Base-by-base conservation (phyloP, 495 filamentous ascomycete genomes). In the Pseudomonodictys pantanalensis region DNA sequence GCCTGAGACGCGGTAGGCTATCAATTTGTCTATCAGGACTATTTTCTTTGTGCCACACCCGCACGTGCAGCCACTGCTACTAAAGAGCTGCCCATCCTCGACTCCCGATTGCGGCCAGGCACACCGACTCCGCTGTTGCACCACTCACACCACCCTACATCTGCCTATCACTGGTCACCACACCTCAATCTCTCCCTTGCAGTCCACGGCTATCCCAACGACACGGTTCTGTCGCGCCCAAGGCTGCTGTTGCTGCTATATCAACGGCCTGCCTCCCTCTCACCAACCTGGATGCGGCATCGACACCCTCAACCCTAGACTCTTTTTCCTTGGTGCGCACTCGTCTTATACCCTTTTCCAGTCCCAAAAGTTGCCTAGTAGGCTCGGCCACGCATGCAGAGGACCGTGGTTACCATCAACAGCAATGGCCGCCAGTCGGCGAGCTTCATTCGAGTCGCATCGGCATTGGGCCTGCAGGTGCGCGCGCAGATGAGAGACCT, bases 351-450 rank as follows among this genome's bases (percentile, higher is more conserved):
- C 10, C 1, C 38, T 41, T 41, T 26, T n/a, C 9, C 20, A 17
- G 24, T 15, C 50, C 25, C 25, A 29, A 53, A 17, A 15, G 3
- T n/a, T 20, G 11, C 15, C 43, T 30, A 24, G 33, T 18, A 38
- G 24, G 26, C 33, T 23, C 18, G 45, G 23, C 17, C 44, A 38
- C 61, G 61, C 11, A 64, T 64, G 61, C 54, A 59, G 42, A 91
- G 76, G 52, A 92, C 85, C 45, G 90, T 96, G 65, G 91, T 90
- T 65, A 86, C 93, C 68, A 91, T 96, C 71, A 97, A 97, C 74
- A 86, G 87, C 72, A 89, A 87, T 62, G 92, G 92, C 58, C 86
- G 92, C 60, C 92, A 97, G 79, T 90, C 91, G 28, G 92, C 92
- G 41, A 95, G 91, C 33, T 81, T 97, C 69, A 90, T 96, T 52